Base-by-base conservation (phyloP, 169 alveolate species). In the Nephromyces sp. region DNA sequence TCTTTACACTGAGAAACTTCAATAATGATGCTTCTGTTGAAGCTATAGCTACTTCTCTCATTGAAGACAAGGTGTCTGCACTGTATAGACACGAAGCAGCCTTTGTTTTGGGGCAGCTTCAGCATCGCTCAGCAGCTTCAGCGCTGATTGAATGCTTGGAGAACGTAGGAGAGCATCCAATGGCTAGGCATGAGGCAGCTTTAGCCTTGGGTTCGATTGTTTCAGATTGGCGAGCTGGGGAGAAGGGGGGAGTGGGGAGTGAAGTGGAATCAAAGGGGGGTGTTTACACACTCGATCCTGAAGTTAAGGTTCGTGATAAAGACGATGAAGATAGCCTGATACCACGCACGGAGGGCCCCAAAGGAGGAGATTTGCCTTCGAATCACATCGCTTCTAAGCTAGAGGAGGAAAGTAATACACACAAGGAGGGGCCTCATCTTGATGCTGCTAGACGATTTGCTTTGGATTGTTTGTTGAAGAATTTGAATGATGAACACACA, bases 141-240 rank as follows among this genome's bases (percentile, higher is more conserved):
- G 81, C 79, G 65, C 87, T 84, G 74, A 65, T 83, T 21, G 71
- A 73, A 33, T 89, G 92, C 43, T 78, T 91, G 53, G 79, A 53
- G 77, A 83, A 90, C 78, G 34, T 33, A 1, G 27, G 28, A 5
- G 94, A 91, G 69, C 90, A 89, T 68, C 92, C 91, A 62, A 91
- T 92, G 88, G 95, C 90, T 29, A 84, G 97, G 52, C 97, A 92
- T 73, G 97, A 92, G 65, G 95, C 93, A 3, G 97, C 97, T 22
- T 84, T 89, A 57, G 96, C 97, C 3, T 80, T 92, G 6, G 97
- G 97, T 0, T 86, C 94, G 15, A 83, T 90, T 30, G 95, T 88
- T 43, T 78, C 87, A 24, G 57, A 68, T 52, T n/a, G n/a, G n/a
- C n/a, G n/a, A n/a, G n/a, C n/a, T n/a, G n/a, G n/a, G n/a, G n/a